Evolutionary conservation across 805 yeast species (phyloP).

Genomic region (Candida railenensis): DNA sequence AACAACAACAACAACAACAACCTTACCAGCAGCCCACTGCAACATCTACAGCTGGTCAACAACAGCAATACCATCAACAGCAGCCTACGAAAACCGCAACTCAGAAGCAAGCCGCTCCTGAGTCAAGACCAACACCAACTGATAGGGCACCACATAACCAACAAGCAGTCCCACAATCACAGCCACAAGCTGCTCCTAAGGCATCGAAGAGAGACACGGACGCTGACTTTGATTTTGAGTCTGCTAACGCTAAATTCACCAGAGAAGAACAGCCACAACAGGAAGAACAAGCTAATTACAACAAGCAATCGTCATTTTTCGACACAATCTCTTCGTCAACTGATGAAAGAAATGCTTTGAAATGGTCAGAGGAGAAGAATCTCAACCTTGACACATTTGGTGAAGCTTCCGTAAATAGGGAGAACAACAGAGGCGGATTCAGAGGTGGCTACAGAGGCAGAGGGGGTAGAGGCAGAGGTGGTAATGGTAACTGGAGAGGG

Average conservation of each 20-base stretch:
- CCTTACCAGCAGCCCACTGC: constrained; percentile 9
- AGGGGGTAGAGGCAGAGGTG: constrained; percentile 52
- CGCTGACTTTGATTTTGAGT: constrained; percentile 72
- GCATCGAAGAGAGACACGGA: constrained; percentile 7
- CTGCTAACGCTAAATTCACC: constrained; percentile 69
- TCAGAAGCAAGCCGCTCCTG: constrained; percentile 7
- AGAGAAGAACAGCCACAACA: constrained; percentile 44
- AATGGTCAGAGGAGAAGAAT: constrained; percentile 70
- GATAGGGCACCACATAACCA: constrained; percentile 2
- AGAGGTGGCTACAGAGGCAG: constrained; percentile 40
- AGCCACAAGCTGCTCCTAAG: constrained; percentile 11
- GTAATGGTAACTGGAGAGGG: constrained; percentile 8
- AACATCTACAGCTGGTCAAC: constrained; percentile 8
- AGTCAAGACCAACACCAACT: constrained; percentile 6
- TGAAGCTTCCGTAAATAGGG: constrained; percentile 49
- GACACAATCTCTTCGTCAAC: constrained; percentile 79
- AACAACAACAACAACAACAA: constrained; percentile 10
- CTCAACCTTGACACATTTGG: constrained; percentile 86
- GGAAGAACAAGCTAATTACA: constrained; percentile 46
- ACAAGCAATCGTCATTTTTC: constrained; percentile 83
- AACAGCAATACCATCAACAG: constrained; percentile 5
- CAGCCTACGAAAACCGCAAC: constrained; percentile 11
- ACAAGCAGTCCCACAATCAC: constrained; percentile 9
- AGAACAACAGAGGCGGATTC: constrained; percentile 48
- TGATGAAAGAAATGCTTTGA: constrained; percentile 46